Conservation (phyloP, 371 early-diverging fungal genomes). For the Circinella umbellata region DNA sequence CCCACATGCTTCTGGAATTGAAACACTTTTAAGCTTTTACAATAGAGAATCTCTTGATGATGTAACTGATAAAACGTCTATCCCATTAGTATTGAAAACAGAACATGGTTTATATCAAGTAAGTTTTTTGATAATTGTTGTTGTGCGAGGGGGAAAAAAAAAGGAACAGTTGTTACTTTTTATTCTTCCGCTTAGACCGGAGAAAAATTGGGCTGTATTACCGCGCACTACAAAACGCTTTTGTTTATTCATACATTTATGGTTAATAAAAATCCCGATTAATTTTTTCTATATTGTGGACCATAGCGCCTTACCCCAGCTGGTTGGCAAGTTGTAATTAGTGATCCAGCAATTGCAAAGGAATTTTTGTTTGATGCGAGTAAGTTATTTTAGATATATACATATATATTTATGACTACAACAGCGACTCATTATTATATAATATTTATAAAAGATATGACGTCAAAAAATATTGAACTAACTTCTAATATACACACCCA, state of each 20-base stretch:
- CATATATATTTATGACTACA: no score
- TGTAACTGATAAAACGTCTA: background rate
- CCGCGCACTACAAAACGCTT: background rate
- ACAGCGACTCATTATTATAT: no score
- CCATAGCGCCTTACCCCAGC: conserved; percentile 1
- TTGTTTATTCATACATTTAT: background rate
- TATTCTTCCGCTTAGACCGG: background rate
- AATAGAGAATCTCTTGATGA: conserved; percentile 10
- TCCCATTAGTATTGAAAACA: conserved; percentile 15
- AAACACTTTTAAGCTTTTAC: background rate
- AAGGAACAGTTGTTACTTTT: background rate
- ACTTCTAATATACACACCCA: background rate
- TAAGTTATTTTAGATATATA: conserved; percentile 2
- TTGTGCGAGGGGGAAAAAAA: background rate
- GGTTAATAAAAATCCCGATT: no score
- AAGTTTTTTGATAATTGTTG: background rate
- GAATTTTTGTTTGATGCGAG: conserved; percentile 23
- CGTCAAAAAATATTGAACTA: no score
- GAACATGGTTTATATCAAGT: conserved; percentile 17
- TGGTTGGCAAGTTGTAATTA: conserved; percentile 28
- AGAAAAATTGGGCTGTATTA: background rate
- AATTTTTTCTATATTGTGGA: no score
- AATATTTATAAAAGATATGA: no score
- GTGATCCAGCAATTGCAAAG: conserved; percentile 27
- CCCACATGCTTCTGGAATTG: conserved; percentile 11